Conservation (phyloP, 2,329 filamentous ascomycete species). For the Diplodia seriata region DNA sequence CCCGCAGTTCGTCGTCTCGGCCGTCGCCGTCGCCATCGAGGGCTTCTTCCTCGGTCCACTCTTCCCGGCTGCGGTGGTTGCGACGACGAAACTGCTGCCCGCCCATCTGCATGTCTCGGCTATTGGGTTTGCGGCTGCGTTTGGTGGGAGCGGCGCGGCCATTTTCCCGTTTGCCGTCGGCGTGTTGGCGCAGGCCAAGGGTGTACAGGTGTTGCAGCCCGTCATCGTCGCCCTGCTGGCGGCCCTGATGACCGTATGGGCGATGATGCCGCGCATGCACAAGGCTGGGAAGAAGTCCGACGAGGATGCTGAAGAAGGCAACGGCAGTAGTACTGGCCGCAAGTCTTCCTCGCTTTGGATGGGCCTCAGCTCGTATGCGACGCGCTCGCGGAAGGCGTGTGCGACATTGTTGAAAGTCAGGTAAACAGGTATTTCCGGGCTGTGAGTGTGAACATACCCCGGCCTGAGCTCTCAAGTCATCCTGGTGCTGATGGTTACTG, state of each 20-base stretch:
- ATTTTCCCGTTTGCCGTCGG: conserved; percentile 44
- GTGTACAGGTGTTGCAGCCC: conserved; percentile 65
- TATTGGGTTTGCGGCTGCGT: conserved; percentile 35
- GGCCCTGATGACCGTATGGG: conserved; percentile 57
- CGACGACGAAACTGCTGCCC: conserved; percentile 36
- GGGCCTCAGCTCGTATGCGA: neutral
- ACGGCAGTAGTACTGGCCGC: neutral
- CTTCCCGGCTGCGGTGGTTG: conserved; percentile 36
- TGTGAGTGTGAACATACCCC: neutral
- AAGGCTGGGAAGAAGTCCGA: neutral
- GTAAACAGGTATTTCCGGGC: neutral
- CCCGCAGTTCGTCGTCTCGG: conserved; percentile 35
- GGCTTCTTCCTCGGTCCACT: conserved; percentile 37
- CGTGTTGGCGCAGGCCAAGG: conserved; percentile 53
- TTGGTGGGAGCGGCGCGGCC: conserved; percentile 36
- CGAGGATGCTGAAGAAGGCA: neutral
- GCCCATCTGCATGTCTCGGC: conserved; percentile 36
- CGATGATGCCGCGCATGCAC: conserved; percentile 47
- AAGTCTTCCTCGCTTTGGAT: neutral
- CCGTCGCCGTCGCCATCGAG: conserved; percentile 34
- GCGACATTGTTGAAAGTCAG: neutral
- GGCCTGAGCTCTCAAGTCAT: neutral
- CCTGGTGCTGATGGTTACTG: neutral
- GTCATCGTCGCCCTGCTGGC: conserved; percentile 60
- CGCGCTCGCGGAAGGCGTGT: conserved; percentile 11